phyloP scores from a whole-genome alignment of 2,329 filamentous ascomycete species.

The Pyricularia sp. region DNA sequence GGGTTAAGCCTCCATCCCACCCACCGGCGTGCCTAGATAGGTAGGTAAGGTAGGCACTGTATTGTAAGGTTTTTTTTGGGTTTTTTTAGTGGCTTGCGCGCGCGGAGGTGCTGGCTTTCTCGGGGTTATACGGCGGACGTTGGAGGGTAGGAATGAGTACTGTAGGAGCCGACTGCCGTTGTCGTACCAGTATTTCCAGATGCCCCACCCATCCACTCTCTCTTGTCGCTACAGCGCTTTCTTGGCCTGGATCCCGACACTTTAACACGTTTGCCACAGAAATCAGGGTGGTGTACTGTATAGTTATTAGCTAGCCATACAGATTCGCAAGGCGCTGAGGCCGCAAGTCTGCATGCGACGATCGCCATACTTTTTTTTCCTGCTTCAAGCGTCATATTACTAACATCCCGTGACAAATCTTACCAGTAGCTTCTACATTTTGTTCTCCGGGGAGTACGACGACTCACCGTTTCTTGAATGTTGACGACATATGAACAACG shows the following conservation, averaged over 20 bases:
- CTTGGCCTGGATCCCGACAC: neutral
- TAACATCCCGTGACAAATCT: neutral
- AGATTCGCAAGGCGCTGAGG: neutral
- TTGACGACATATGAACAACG: neutral
- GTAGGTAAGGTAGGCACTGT: no score
- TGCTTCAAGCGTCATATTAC: neutral
- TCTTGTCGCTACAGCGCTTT: neutral
- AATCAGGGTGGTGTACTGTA: neutral
- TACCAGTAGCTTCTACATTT: neutral
- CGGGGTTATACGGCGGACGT: neutral
- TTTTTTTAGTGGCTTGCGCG: neutral
- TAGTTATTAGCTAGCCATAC: no score
- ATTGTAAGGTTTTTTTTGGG: neutral
- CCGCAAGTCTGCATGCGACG: neutral
- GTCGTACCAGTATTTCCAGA: neutral
- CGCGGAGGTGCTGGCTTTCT: neutral
- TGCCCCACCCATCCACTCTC: neutral
- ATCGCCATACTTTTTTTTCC: neutral
- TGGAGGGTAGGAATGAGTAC: neutral
- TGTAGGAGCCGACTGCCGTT: neutral
- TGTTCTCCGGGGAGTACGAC: neutral
- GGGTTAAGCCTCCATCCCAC: neutral
- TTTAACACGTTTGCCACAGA: neutral
- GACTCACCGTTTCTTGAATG: neutral
- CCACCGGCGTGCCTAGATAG: neutral